phyloP scores from a whole-genome alignment of 176 grass and related monocot species.

The Aegilops speltoides region DNA sequence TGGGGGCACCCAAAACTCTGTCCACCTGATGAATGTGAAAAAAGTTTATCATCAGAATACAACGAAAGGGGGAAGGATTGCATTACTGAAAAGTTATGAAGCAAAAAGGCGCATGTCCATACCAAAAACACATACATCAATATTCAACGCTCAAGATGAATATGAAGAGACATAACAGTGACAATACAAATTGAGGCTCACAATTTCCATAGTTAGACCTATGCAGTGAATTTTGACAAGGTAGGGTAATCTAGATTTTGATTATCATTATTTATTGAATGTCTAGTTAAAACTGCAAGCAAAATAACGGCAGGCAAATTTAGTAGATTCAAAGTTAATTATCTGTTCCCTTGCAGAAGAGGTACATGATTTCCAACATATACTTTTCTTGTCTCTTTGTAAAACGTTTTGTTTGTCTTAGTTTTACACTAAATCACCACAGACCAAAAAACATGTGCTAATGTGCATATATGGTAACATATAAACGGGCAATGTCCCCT shows the following conservation, averaged over 20 bases:
- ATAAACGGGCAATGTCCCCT: too few relatives aligned
- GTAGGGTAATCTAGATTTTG: not conserved
- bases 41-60: conserved; percentile 1
- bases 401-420: too few relatives aligned
- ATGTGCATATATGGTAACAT: too few relatives aligned
- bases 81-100: conserved; percentile 3
- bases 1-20: conserved; percentile 78
- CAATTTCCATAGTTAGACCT: not conserved
- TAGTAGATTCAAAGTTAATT: conserved; percentile 3
- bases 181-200: not conserved
- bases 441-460: too few relatives aligned
- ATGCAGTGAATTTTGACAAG: not conserved
- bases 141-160: conserved; percentile 20
- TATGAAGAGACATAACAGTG: not conserved
- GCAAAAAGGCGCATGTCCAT: not conserved
- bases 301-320: not conserved
- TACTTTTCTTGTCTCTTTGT: too few relatives aligned
- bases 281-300: not conserved
- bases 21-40: conserved; percentile 61
- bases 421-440: too few relatives aligned
- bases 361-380: too few relatives aligned
- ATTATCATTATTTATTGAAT: not conserved
- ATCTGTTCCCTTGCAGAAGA: not conserved
- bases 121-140: not conserved
- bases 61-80: not conserved